Evolutionary conservation across 345 rosid species (phyloP), one percentile per base, ranked within the genome.

Genomic region (Psidium friedrichsthalianum): DNA sequence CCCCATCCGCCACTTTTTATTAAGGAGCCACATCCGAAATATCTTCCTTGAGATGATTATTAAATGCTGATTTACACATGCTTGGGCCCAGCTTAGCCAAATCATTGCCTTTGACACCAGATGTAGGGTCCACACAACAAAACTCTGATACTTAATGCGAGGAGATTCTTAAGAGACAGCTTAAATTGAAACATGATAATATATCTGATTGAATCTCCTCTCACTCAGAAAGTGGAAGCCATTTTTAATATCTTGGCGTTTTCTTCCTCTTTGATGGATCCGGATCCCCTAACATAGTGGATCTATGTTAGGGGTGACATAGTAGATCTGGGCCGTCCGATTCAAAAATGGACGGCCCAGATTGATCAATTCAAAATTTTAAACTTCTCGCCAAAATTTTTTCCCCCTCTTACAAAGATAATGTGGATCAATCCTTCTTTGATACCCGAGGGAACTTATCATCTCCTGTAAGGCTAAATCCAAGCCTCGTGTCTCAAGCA

Each of bases 201-300:
- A 32, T 32, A 69, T 69, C 3, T 9, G 14, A 32, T 64, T 64
- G 0, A 1, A 69, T 69, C 0, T 32, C 11, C 3, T 69, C 32
- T 69, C 2, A 69, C 47, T 69, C 0, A 69, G n/a, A 32, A 69
- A 69, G 0, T 18, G 1, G 8, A 2, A 18, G 18, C 0, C 2
- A 4, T 69, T 64, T 32, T 32, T 6, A 69, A 32, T 16, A 32
- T 69, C 1, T 18, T 69, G 47, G 11, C 1, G 12, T 32, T 8
- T 69, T 32, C 24, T 69, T 69, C 78, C 1, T 5, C 47, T 69
- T 69, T 36, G 36, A 36, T 36, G n/a, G n/a, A n/a, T n/a, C n/a
- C n/a, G n/a, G n/a, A n/a, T n/a, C n/a, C n/a, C n/a, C n/a, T n/a
- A n/a, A n/a, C n/a, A n/a, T n/a, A n/a, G n/a, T n/a, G n/a, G n/a